Percentiles rank a stretch among this genome's conserved stretches.
These are phyloP conservation scores for Umbelopsis vinacea DNA, from an alignment of 192 early-diverging fungal genomes.

Conservation along the genomic window DNA sequence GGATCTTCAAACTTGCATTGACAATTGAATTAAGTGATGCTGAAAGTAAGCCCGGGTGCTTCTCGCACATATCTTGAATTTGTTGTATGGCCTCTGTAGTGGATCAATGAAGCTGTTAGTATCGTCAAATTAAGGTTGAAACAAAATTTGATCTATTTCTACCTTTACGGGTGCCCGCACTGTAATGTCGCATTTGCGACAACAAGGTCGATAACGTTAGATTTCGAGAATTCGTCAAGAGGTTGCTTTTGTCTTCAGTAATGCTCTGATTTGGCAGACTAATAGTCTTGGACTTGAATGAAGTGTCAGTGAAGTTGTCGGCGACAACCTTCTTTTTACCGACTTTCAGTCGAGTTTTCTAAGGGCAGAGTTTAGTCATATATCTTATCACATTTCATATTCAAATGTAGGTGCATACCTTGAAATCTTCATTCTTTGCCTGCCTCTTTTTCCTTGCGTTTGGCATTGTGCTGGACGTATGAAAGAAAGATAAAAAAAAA, in stretches of 20 bases:
- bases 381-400: background rate
- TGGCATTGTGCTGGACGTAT: slow-evolving; percentile 46
- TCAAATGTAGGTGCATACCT: slow-evolving; percentile 37
- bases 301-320: slow-evolving; percentile 78
- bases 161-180: slow-evolving; percentile 58
- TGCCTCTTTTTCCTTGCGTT: slow-evolving; percentile 70
- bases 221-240: slow-evolving; percentile 77
- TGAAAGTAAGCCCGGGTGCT: slow-evolving; percentile 48
- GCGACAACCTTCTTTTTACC: slow-evolving; percentile 84
- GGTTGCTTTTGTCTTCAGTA: slow-evolving; percentile 71
- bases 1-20: slow-evolving; percentile 49
- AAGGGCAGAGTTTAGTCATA: background rate
- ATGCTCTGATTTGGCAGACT: slow-evolving; percentile 82
- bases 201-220: slow-evolving; percentile 77
- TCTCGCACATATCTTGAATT: slow-evolving; percentile 50
- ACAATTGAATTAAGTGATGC: slow-evolving; percentile 49
- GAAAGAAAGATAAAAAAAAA: slow-evolving; percentile 29
- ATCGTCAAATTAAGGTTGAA: background rate
- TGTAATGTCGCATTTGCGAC: slow-evolving; percentile 80
- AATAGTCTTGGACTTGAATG: slow-evolving; percentile 82
- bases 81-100: slow-evolving; percentile 51
- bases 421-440: slow-evolving; percentile 79
- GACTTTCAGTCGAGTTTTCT: slow-evolving; percentile 92
- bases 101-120: background rate
- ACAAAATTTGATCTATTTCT: background rate